A percentile compares a stretch with the other conserved stretches of the same genome.
Conservation (phyloP, 306 rosid species). For the Gastrolobium villosum region DNA sequence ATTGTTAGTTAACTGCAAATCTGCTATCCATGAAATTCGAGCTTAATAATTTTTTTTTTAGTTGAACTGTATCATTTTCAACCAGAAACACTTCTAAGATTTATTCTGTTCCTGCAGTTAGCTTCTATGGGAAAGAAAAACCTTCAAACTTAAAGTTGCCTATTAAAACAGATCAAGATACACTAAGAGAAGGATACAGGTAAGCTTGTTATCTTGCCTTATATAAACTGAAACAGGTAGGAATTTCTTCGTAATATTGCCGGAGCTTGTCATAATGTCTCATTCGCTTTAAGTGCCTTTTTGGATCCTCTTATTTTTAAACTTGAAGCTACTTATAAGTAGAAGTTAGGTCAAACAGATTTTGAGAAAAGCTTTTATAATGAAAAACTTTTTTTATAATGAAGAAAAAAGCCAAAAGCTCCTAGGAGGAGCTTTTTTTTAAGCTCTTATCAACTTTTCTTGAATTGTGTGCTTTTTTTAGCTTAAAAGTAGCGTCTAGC, state of each 20-base stretch:
- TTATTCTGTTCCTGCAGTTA: conserved; percentile 60
- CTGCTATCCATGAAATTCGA: conserved; percentile 24
- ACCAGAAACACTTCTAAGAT: conserved; percentile 12
- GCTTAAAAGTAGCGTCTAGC: no score
- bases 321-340: no score
- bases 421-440: no score
- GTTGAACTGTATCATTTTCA: conserved; percentile 30
- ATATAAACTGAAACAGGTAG: conserved; percentile 2
- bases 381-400: no score
- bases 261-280: conserved; percentile 18
- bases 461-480: no score
- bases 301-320: no score
- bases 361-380: no score
- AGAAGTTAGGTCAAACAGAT: no score
- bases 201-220: conserved; percentile 40
- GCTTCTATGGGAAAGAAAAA: conserved; percentile 72
- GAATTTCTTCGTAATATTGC: conserved; percentile 15
- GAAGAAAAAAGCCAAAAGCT: no score
- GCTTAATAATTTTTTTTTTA: conserved; percentile 14
- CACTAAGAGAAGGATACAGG: conserved; percentile 93
- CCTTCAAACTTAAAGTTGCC: conserved; percentile 67
- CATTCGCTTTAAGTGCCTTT: neutral
- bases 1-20: conserved; percentile 22
- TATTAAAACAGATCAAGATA: conserved; percentile 90
- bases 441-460: no score